Base-by-base conservation (phyloP, 2,329 filamentous ascomycete species). In the Cladophialophora yegresii region DNA sequence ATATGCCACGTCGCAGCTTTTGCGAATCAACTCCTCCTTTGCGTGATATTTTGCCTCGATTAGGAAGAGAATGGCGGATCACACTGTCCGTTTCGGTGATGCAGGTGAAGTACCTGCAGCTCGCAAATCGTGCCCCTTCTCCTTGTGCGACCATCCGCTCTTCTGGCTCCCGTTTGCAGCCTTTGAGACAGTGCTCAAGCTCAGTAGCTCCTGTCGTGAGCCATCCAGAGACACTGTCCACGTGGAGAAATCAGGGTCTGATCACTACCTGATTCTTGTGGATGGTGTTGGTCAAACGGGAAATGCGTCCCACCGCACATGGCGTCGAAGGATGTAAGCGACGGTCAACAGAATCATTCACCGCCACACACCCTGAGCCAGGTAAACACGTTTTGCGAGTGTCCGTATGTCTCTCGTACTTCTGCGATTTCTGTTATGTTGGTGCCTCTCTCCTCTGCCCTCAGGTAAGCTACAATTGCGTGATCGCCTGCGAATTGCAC, bases 21-120 rank as follows among this genome's bases (percentile, higher is more conserved):
- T n/a, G 9, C 20, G 16, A n/a, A 54, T 26, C 10, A 54, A 32
- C 6, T 54, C 26, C 20, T 23, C 13, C n/a, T 22, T 4, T 54
- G 50, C 45, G 61, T 64, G 64, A 67, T 66, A 64, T 67, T 67
- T 67, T 67, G 61, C 61, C 64, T 62, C 32, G 49, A 67, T 67
- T 61, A 36, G 64, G 64, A 67, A 67, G 26, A 26, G 55, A 30
- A 63, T 32, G 32, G 43, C 56, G 47, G 40, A 23, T 60, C 55
- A 40, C 36, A 40, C 54, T 32, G 30, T 22, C 12, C 8, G 1
- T 12, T n/a, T 6, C 43, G 36, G 22, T 58, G 23, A 26, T 23
- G 28, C 26, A 49, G 26, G 13, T 1, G 45, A 49, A 30, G 43
- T 51, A 49, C 32, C 56, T 58, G 56, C 43, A 50, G 56, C 50